A percentile compares a stretch with the other conserved stretches of the same genome.
Evolutionary conservation across 2,329 filamentous ascomycete species (phyloP).

Genomic region (Orbilia blumenaviensis): DNA sequence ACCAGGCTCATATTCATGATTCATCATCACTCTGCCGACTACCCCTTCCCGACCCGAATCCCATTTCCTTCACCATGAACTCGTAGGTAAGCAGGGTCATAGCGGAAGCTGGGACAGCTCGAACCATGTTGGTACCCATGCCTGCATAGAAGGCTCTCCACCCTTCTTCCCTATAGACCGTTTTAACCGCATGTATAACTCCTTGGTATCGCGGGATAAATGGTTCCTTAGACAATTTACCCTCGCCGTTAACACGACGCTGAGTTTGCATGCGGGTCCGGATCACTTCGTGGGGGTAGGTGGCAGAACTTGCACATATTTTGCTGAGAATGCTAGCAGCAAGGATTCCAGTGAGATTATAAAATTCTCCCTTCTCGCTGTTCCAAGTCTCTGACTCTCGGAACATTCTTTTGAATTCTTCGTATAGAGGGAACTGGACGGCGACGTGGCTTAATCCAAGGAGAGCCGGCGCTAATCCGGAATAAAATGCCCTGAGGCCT

Average conservation of each 20-base stretch:
- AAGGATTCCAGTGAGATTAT: slow-evolving; percentile 83
- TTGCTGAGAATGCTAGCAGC: slow-evolving; percentile 93
- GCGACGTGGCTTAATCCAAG: slow-evolving; percentile 93
- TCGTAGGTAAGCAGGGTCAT: slow-evolving; percentile 99
- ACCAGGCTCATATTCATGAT: background rate
- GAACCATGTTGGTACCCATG: slow-evolving; percentile 96
- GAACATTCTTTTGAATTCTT: slow-evolving; percentile 88
- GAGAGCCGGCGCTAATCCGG: slow-evolving; percentile 88
- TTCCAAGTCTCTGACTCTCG: slow-evolving; percentile 82
- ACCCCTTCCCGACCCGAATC: slow-evolving; percentile 45
- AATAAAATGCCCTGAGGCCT: slow-evolving; percentile 91
- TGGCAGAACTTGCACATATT: slow-evolving; percentile 89
- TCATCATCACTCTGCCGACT: slow-evolving; percentile 1
- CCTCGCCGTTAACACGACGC: slow-evolving; percentile 67
- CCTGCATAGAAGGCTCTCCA: slow-evolving; percentile 97
- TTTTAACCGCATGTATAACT: slow-evolving; percentile 80
- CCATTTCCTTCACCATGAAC: slow-evolving; percentile 65
- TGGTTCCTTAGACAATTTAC: slow-evolving; percentile 56
- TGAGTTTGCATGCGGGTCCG: slow-evolving; percentile 94
- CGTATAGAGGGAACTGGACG: slow-evolving; percentile 95
- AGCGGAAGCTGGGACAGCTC: slow-evolving; percentile 91
- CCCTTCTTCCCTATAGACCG: slow-evolving; percentile 88
- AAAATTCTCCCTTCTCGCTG: slow-evolving; percentile 62
- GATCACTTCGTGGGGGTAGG: slow-evolving; percentile 96
- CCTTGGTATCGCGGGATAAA: slow-evolving; percentile 71